Percentiles rank a stretch among this genome's conserved stretches.
These are phyloP conservation scores for Globisporangium splendens DNA, from an alignment of 352 stramenopile species.

Conservation along the genomic window DNA sequence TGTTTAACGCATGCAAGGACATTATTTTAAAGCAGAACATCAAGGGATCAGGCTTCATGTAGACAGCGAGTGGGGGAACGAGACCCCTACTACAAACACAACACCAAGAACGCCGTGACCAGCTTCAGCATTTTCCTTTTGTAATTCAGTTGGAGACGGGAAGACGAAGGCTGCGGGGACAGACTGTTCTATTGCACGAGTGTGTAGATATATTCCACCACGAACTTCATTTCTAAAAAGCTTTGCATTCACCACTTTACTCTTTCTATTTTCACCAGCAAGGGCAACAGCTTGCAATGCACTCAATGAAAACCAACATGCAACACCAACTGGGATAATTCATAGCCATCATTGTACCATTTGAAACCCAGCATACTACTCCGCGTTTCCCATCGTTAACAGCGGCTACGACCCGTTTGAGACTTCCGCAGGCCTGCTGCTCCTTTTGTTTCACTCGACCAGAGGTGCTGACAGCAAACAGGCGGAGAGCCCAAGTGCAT, in stretches of 20 bases:
- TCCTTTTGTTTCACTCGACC: too few species aligned
- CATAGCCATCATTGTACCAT: too few species aligned
- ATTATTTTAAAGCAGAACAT: conserved; percentile 95
- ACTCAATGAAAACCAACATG: too few species aligned
- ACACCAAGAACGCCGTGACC: not conserved
- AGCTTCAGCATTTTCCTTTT: conserved; percentile 12
- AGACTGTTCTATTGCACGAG: conserved; percentile 7
- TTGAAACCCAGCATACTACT: too few species aligned
- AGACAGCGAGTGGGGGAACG: conserved; percentile 11
- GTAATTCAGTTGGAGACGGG: conserved; percentile 8
- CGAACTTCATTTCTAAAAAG: conserved; percentile 11
- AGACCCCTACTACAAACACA: not conserved
- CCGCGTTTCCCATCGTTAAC: too few species aligned
- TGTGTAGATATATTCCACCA: conserved; percentile 14
- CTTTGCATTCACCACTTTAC: conserved; percentile 6
- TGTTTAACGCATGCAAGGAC: conserved; percentile 97
- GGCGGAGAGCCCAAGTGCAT: too few species aligned
- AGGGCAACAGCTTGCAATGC: too few species aligned
- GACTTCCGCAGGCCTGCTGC: too few species aligned
- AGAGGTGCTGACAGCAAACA: too few species aligned
- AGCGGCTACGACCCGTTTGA: too few species aligned
- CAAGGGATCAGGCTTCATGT: conserved; percentile 89
- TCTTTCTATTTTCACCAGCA: not conserved
- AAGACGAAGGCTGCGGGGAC: not conserved
- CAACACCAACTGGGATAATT: too few species aligned